Evolutionary conservation across 2,329 filamentous ascomycete genomes (phyloP), one percentile per base, ranked within the genome.

Genomic region (Hymenoscyphus occultus): DNA sequence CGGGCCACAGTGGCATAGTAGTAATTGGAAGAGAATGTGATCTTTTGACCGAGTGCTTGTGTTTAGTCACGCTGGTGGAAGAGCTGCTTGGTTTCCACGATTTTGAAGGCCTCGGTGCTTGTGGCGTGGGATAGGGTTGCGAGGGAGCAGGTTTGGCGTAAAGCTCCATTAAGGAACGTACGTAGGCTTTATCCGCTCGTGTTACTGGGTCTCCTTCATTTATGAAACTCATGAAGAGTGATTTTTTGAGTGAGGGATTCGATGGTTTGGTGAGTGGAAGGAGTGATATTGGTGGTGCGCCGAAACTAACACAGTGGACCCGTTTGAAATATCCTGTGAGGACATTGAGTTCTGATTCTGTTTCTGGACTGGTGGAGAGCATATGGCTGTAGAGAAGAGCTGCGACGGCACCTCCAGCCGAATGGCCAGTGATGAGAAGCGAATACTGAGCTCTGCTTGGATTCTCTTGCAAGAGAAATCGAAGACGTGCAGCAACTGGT

Each of bases 151-250:
- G 85, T 0, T 83, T 82, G 0, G 86, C 83, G 64, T 92, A 89
- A 0, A 96, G 80, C 65, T 90, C 87, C 0, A 95, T 77, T 10
- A 96, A 80, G 40, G 86, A 90, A 68, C 84, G 84, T 16, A 96
- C 81, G 71, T 96, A 94, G 0, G 86, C 83, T 76, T 87, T 90
- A 73, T 96, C 92, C 0, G 91, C 91, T 35, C 92, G 80, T 0
- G 86, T 83, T 0, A 96, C 90, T 0, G 91, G 91, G 69, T 96
- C 93, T 3, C 92, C 92, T 75, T 96, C 92, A 73, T 96, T 97
- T 71, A 93, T 81, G 74, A 96, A 92, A 54, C 84, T 86, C 61
- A 92, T 83, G 74, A 96, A 96, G 4, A 94, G 75, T 64, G 87
- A 92, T 73, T 90, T 92, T 35, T 81, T 77, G 28, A 84, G 76